phyloP scores from a whole-genome alignment of 495 filamentous ascomycete genomes.

The Elaphomyces granulatus region DNA sequence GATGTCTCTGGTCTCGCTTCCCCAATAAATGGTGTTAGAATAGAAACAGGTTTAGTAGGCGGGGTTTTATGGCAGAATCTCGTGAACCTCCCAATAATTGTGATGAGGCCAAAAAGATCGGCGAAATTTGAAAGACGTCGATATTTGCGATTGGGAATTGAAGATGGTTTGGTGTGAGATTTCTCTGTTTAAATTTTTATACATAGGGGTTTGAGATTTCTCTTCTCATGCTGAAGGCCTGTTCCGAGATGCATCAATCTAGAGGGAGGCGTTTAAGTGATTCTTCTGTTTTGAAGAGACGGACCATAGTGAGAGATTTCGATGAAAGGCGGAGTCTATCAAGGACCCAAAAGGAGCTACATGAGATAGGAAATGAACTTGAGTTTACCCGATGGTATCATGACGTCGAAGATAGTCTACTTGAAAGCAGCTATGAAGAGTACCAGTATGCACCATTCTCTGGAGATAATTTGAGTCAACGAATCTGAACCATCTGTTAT shows the following conservation, averaged over 20 bases:
- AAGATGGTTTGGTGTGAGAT: no score
- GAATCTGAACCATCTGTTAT: not conserved
- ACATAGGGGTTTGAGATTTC: no score
- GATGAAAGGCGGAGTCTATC: constrained; percentile 3
- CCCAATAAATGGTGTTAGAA: no score
- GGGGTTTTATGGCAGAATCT: no score
- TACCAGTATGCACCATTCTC: constrained; percentile 48
- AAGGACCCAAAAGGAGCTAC: not conserved
- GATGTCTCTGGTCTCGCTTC: no score
- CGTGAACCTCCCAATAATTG: no score
- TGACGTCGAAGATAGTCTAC: constrained; percentile 46
- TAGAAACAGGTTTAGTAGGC: no score
- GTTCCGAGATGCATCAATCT: constrained; percentile 16
- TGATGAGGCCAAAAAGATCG: no score
- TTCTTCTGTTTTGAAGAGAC: constrained; percentile 24
- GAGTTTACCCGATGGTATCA: constrained; percentile 50
- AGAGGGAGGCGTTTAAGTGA: constrained; percentile 28
- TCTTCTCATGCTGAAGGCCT: no score
- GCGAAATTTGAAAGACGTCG: no score
- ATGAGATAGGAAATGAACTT: constrained; percentile 34
- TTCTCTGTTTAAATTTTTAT: no score
- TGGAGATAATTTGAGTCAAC: not conserved
- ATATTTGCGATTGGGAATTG: no score
- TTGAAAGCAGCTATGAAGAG: constrained; percentile 70
- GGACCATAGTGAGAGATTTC: constrained; percentile 17